Evolutionary conservation across 208 protist species (phyloP), one percentile per base, ranked within the genome.

Genomic region (Leishmania guyanensis): DNA sequence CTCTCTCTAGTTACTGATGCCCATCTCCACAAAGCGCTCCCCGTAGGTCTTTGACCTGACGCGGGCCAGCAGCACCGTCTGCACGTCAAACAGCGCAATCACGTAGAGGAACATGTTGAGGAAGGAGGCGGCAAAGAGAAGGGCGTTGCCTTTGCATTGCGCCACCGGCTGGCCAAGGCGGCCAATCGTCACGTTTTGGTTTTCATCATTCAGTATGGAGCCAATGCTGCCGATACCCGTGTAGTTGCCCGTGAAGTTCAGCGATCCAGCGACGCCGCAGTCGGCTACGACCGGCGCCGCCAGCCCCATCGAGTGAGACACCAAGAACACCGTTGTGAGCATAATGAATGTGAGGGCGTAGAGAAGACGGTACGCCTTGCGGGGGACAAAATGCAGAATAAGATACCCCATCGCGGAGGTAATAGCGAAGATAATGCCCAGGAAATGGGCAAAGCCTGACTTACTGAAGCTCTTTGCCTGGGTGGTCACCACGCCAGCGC

Each of bases 1-100:
- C 43, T 33, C 20, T 2, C 77, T 73, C 84, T 86, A 97, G 79
- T 90, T 94, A 83, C 86, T 94, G 75, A 95, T 94, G 39, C 92
- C 92, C 91, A 95, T 95, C 83, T 95, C 93, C 16, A 94, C 91
- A 74, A 96, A 94, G 53, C 91, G 88, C 78, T 95, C 91, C 8
- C 91, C 91, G 82, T 96, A 96, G 33, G 91, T 96, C 81, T 95
- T 96, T n/a, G 88, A 91, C 88, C 92, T 93, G 17, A 94, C 89
- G 26, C 91, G 90, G 9, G 87, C 79, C 29, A 97, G 82, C 50
- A 96, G 84, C 39, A 94, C 90, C 78, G 87, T 89, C 85, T 97
- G 94, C 77, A 96, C 87, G 76, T 97, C 94, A 84, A 96, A 96
- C 39, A 97, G 66, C 9, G 88, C 94, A 29, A 95, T 81, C 3